Percentiles rank a stretch among this genome's conserved stretches.
Evolutionary conservation across 2,329 filamentous ascomycete species (phyloP).

Genomic region (Venturia aucupariae): DNA sequence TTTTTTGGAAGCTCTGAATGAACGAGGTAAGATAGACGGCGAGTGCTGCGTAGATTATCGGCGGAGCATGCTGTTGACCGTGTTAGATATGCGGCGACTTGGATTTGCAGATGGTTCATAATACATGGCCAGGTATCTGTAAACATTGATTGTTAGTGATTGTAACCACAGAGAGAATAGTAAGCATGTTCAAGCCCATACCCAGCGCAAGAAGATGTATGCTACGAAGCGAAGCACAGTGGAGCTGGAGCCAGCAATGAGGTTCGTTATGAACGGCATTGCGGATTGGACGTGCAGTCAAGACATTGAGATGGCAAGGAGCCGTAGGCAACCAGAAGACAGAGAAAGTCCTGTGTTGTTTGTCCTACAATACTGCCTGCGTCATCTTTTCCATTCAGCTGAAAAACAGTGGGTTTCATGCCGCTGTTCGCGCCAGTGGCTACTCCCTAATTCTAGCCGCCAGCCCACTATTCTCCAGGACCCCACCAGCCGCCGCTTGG

Average conservation of each 20-base stretch:
- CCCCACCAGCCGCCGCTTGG: not conserved
- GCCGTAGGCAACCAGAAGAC: not conserved
- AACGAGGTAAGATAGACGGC: conserved; percentile 59
- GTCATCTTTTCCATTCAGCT: not conserved
- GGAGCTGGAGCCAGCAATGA: conserved; percentile 35
- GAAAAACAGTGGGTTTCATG: not conserved
- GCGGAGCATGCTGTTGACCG: conserved; percentile 29
- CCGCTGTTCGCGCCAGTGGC: not conserved
- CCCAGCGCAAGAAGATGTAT: conserved; percentile 56
- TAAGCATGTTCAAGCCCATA: conserved; percentile 25
- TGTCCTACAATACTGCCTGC: not conserved
- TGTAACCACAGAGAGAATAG: too few species aligned
- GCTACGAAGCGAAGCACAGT: conserved; percentile 40
- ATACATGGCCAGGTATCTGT: conserved; percentile 16
- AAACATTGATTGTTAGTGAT: not conserved
- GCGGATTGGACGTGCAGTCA: not conserved
- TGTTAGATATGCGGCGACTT: conserved; percentile 13
- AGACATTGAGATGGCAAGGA: not conserved
- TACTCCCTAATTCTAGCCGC: not conserved
- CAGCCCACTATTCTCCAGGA: not conserved
- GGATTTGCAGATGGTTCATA: conserved; percentile 18
- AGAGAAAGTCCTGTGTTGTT: not conserved
- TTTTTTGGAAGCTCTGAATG: conserved; percentile 47
- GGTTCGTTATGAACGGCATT: conserved; percentile 28
- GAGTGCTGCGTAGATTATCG: conserved; percentile 50